phyloP scores from a whole-genome alignment of 805 yeast species.

The Yamadazyma laniorum region DNA sequence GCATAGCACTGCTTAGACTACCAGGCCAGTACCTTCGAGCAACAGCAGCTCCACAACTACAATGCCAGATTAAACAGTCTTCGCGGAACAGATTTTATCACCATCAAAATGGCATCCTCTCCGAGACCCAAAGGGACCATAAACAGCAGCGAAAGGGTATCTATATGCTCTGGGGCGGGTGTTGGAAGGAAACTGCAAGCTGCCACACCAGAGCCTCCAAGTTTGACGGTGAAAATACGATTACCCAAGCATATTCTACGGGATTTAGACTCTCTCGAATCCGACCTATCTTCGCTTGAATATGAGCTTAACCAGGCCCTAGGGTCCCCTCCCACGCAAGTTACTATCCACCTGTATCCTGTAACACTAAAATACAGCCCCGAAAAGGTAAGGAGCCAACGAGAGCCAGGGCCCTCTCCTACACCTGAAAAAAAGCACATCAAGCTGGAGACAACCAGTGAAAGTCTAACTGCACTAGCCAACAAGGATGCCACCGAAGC shows the following conservation, averaged over 20 bases:
- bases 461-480: too few relatives aligned
- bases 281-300: conserved; percentile 4
- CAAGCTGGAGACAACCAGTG: too few relatives aligned
- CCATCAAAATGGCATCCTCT: conserved; percentile 4
- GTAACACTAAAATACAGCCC: conserved; percentile 4
- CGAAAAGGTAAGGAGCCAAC: neutral
- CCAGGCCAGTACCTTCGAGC: too few relatives aligned
- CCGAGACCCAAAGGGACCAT: conserved; percentile 2
- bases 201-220: neutral
- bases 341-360: neutral
- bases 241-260: conserved; percentile 2
- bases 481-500: too few relatives aligned
- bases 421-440: too few relatives aligned
- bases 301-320: conserved; percentile 1
- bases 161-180: conserved; percentile 1
- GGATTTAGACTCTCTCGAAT: neutral
- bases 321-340: neutral
- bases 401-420: too few relatives aligned
- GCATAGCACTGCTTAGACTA: too few relatives aligned
- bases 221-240: conserved; percentile 2
- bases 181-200: neutral
- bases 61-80: too few relatives aligned
- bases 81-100: neutral
- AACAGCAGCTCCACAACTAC: too few relatives aligned
- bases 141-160: neutral